Conservation (phyloP, 352 stramenopile genomes). For the Globisporangium barbulae region DNA sequence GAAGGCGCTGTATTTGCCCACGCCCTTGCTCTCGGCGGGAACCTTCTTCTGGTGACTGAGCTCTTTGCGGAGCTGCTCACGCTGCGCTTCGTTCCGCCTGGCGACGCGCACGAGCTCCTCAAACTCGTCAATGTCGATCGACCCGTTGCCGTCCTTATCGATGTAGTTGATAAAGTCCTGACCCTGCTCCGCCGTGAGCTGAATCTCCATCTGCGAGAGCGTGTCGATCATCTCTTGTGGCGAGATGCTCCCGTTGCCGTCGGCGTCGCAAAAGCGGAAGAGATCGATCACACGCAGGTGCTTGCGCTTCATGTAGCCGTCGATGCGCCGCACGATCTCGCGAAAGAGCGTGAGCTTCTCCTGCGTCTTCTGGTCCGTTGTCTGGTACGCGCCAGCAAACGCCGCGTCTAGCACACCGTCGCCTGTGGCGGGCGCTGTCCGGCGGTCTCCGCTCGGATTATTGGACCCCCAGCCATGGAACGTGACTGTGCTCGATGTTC, state of each 20-base stretch:
- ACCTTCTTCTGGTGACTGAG: conserved; percentile 38
- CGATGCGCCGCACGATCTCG: conserved; percentile 76
- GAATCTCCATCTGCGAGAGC: conserved; percentile 82
- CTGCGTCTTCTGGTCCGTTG: conserved; percentile 57
- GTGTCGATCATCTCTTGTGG: conserved; percentile 80
- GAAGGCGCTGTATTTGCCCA: conserved; percentile 37
- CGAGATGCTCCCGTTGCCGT: conserved; percentile 78
- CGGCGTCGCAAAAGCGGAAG: conserved; percentile 82
- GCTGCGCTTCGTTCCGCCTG: conserved; percentile 63
- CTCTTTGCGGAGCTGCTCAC: conserved; percentile 71
- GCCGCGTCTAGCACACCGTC: conserved; percentile 27
- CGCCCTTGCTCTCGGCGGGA: conserved; percentile 26
- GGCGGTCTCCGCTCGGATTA: background rate
- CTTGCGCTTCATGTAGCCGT: conserved; percentile 84
- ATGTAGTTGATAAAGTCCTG: conserved; percentile 74
- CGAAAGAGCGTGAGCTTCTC: conserved; percentile 70
- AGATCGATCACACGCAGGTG: conserved; percentile 80
- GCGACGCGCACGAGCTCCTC: conserved; percentile 76
- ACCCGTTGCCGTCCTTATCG: conserved; percentile 80
- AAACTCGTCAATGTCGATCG: conserved; percentile 85
- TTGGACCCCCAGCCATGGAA: background rate
- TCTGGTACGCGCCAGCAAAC: conserved; percentile 61
- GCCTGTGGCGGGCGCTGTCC: background rate
- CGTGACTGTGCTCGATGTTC: background rate
- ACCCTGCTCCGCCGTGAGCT: conserved; percentile 59